phyloP scores from a whole-genome alignment of 1,139 yeast species.

The Yamadazyma kanchanaburiensis region DNA sequence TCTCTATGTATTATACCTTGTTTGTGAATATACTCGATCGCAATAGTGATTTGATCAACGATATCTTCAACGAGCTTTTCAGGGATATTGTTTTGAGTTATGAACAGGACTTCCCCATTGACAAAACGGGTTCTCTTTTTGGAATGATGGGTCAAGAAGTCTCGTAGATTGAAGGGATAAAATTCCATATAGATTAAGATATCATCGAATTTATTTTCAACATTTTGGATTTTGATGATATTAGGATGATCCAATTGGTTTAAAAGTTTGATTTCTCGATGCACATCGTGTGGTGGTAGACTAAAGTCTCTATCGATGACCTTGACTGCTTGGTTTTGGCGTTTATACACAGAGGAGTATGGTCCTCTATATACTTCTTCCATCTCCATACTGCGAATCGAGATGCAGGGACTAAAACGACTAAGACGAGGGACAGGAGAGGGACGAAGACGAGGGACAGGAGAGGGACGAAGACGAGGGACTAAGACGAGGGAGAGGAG shows the following conservation, averaged over 20 bases:
- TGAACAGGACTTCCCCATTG: slow-evolving; percentile 7
- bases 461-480: too few relatives aligned
- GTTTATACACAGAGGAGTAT: slow-evolving; percentile 31
- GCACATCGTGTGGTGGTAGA: slow-evolving; percentile 36
- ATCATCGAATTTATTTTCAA: slow-evolving; percentile 30
- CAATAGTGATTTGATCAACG: slow-evolving; percentile 17
- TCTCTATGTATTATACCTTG: slow-evolving; percentile 81
- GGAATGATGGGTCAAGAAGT: slow-evolving; percentile 18
- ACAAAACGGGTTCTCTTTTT: slow-evolving; percentile 10
- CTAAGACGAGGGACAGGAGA: too few relatives aligned
- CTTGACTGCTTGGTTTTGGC: slow-evolving; percentile 31
- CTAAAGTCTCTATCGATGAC: slow-evolving; percentile 37
- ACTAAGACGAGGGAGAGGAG: too few relatives aligned
- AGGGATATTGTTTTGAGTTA: slow-evolving; percentile 15
- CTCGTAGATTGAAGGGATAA: slow-evolving; percentile 26
- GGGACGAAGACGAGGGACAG: too few relatives aligned
- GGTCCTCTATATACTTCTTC: slow-evolving; percentile 40
- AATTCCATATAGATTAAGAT: slow-evolving; percentile 30
- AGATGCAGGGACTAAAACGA: too few relatives aligned
- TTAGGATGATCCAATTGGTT: slow-evolving; percentile 18
- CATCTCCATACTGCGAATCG: too few relatives aligned
- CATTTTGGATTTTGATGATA: slow-evolving; percentile 21
- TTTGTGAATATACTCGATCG: slow-evolving; percentile 30
- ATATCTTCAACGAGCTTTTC: slow-evolving; percentile 14
- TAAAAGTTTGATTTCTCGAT: slow-evolving; percentile 30